Base-by-base conservation (phyloP, 1,284 basidiomycete genomes). In the Inonotus obliquus region DNA sequence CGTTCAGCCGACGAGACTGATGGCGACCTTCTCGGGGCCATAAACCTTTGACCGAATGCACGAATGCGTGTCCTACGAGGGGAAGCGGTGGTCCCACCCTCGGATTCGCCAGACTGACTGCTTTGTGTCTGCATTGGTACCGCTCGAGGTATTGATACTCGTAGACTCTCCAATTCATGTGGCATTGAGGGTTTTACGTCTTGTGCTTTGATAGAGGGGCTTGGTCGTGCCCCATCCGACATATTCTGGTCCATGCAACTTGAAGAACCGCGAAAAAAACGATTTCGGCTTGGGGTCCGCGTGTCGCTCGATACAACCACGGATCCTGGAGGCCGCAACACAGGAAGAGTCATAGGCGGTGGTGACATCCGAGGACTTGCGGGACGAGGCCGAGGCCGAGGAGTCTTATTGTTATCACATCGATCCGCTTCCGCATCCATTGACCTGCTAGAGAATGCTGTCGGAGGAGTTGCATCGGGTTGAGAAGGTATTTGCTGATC, bases 231-330 rank as follows among this genome's bases (percentile, higher is more conserved):
- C 23, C 6, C 14, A 10, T 23, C 17, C 49, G 58, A n/a, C 25
- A 37, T n/a, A 49, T 53, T 32, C 21, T 23, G n/a, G 19, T 27
- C 71, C 63, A 59, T 59, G 54, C 68, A 71, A 68, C 71, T 72
- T 73, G 72, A 73, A 69, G 67, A 65, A 58, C 74, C 74, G 74
- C 76, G 76, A 77, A 77, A 76, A 74, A 75, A 76, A 37, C 54
- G 57, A 32, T 38, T 60, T 2, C 41, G 61, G 23, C 37, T 52
- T 4, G 61, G 44, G 9, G 55, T 55, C 11, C 41, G 54, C 37
- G 54, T 9, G 23, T 11, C n/a, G 21, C 54, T 37, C 4, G 11
- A n/a, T 21, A 4, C 19, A 39, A 32, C 39, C 13, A 9, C n/a
- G 19, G 35, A 4, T 7, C 21, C 25, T 19, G 37, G 54, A 25